Evolutionary conservation across 2,329 filamentous ascomycete genomes (phyloP).

Genomic region (Canariomyces notabilis): DNA sequence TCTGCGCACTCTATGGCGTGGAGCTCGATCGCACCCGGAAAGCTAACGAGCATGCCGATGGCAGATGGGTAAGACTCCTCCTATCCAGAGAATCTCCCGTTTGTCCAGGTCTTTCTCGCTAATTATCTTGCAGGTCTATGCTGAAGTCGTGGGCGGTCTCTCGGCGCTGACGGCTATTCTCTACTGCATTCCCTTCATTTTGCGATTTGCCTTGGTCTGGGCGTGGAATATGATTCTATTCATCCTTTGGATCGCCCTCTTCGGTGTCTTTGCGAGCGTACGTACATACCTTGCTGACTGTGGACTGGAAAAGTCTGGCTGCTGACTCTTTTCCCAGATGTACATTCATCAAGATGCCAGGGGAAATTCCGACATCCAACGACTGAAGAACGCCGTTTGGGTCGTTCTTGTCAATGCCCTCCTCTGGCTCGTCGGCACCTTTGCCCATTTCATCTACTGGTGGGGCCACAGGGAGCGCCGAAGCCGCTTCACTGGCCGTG

Average conservation of each 20-base stretch:
- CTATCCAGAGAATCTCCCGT: background rate
- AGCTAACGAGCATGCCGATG: slow-evolving; percentile 47
- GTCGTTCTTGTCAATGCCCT: slow-evolving; percentile 69
- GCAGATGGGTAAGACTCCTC: slow-evolving; percentile 61
- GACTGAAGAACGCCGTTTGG: slow-evolving; percentile 88
- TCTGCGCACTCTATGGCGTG: slow-evolving; percentile 71
- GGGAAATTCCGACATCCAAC: slow-evolving; percentile 56
- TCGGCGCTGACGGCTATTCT: slow-evolving; percentile 59
- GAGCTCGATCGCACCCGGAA: slow-evolving; percentile 56
- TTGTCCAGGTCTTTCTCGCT: background rate
- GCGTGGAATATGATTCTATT: slow-evolving; percentile 68
- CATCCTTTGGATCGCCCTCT: slow-evolving; percentile 74
- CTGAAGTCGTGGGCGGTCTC: slow-evolving; percentile 63
- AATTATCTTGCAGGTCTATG: slow-evolving; percentile 55
- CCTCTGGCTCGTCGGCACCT: slow-evolving; percentile 65
- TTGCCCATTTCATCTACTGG: slow-evolving; percentile 55
- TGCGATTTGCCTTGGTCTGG: slow-evolving; percentile 51
- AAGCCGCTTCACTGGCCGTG: slow-evolving; percentile 56
- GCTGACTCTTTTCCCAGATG: slow-evolving; percentile 38
- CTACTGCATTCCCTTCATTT: slow-evolving; percentile 60
- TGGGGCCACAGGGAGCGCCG: slow-evolving; percentile 48
- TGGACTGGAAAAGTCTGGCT: too few species aligned
- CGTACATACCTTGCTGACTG: too few species aligned
- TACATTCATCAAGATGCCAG: slow-evolving; percentile 67
- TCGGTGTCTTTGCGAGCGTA: slow-evolving; percentile 73